phyloP scores from a whole-genome alignment of 2,329 filamentous ascomycete species.

The Scedosporium dehoogii region DNA sequence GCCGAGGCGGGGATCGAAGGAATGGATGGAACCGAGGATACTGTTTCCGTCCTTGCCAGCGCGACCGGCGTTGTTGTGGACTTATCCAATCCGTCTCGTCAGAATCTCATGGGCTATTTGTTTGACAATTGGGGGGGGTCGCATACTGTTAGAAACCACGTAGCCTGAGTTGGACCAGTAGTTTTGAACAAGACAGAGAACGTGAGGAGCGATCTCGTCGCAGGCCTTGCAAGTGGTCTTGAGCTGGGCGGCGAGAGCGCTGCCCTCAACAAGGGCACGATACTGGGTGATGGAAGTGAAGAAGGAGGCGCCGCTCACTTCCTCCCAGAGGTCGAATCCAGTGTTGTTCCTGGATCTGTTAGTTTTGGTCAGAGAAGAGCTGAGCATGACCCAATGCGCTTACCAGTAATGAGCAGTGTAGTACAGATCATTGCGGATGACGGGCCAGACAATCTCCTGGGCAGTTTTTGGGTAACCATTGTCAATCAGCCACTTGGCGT shows the following conservation, averaged over 20 bases:
- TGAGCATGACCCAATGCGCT: not conserved
- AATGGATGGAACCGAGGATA: conserved; percentile 55
- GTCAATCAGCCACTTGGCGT: conserved; percentile 60
- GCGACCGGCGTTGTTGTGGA: conserved; percentile 50
- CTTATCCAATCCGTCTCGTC: conserved; percentile 13
- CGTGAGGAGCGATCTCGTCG: conserved; percentile 53
- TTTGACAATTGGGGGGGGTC: not conserved
- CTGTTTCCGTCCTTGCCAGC: conserved; percentile 64
- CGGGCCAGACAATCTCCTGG: conserved; percentile 54
- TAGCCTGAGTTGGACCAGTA: conserved; percentile 62
- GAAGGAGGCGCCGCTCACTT: conserved; percentile 66
- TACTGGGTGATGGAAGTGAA: conserved; percentile 66
- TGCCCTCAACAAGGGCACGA: conserved; percentile 59
- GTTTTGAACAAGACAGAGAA: conserved; percentile 63
- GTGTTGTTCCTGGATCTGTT: conserved; percentile 36
- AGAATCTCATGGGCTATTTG: not conserved
- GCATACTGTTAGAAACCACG: conserved; percentile 54
- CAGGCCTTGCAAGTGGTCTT: conserved; percentile 52
- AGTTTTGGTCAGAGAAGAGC: not conserved
- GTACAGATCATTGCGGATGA: conserved; percentile 64
- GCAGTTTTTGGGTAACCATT: conserved; percentile 54
- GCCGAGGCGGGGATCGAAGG: conserved; percentile 55
- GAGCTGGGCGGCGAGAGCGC: conserved; percentile 52
- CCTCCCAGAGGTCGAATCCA: conserved; percentile 76
- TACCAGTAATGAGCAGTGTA: conserved; percentile 67